phyloP scores from a whole-genome alignment of 106 monocot species.

The Platanthera zijinensis region DNA sequence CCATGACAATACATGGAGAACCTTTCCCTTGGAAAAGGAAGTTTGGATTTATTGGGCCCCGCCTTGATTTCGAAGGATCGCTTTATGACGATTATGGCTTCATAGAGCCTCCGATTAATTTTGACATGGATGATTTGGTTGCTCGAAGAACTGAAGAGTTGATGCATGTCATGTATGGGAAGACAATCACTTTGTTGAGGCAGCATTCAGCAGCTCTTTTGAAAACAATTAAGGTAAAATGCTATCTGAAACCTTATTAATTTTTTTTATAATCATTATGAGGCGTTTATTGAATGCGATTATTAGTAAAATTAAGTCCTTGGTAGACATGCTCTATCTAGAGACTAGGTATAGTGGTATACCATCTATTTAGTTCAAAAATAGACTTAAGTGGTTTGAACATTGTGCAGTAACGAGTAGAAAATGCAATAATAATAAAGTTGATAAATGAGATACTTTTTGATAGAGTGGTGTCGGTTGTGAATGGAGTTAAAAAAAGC shows the following conservation, averaged over 20 bases:
- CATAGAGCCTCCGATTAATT: constrained; percentile 53
- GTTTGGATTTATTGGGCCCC: constrained; percentile 54
- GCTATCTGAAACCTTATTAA: not conserved
- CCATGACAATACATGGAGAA: constrained; percentile 81
- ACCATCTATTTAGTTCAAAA: too few relatives aligned
- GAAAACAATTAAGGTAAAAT: constrained; percentile 65
- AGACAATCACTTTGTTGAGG: constrained; percentile 48
- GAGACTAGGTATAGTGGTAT: too few relatives aligned
- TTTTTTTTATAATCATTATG: not conserved
- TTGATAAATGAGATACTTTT: too few relatives aligned
- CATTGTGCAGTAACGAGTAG: too few relatives aligned
- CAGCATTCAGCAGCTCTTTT: constrained; percentile 60
- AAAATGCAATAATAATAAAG: too few relatives aligned
- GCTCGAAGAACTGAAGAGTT: constrained; percentile 63
- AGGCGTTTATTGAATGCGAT: too few relatives aligned
- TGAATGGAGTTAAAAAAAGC: too few relatives aligned
- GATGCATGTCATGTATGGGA: constrained; percentile 45
- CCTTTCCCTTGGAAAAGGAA: constrained; percentile 64
- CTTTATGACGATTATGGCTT: constrained; percentile 74
- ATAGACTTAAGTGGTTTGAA: too few relatives aligned
- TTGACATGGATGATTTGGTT: constrained; percentile 62
- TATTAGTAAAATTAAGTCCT: too few relatives aligned
- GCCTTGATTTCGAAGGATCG: constrained; percentile 77
- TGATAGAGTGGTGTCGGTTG: too few relatives aligned
- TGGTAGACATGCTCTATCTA: too few relatives aligned